Base-by-base conservation (phyloP, 208 protist genomes). In the Crithidia expoeki region DNA sequence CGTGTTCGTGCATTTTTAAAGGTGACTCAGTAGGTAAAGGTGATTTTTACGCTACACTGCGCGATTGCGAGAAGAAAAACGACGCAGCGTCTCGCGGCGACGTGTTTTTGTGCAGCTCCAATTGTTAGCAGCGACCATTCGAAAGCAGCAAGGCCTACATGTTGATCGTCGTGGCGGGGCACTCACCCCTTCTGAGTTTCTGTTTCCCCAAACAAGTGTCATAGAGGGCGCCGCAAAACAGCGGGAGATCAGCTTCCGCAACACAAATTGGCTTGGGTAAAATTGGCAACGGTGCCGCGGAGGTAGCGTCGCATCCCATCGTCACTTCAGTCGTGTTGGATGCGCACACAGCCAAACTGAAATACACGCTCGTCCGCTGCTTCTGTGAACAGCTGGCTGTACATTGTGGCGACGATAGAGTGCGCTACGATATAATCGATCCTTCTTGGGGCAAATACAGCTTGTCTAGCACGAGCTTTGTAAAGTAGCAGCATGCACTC, bases 401-500 rank as follows among this genome's bases (percentile, higher is more conserved):
- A n/a, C n/a, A n/a, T n/a, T n/a, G n/a, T n/a, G n/a, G n/a, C n/a
- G n/a, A n/a, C n/a, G n/a, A n/a, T n/a, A n/a, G n/a, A n/a, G n/a
- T n/a, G n/a, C n/a, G n/a, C n/a, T n/a, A n/a, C n/a, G n/a, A n/a
- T n/a, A n/a, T n/a, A n/a, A n/a, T n/a, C n/a, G n/a, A n/a, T n/a
- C n/a, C n/a, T n/a, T n/a, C n/a, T n/a, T n/a, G n/a, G n/a, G n/a
- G n/a, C 3, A 17, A n/a, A 17, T 70, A 52, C 50, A 9, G 19
- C 25, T 30, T 70, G 21, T 12, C 25, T 0, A 21, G 44, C 52
- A 40, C 9, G 7, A 70, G 64, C 25, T 70, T 70, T 40, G 4
- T 70, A 52, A 58, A 60, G 52, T 52, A 52, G 28, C 64, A 70
- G n/a, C n/a, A n/a, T n/a, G n/a, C n/a, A n/a, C n/a, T n/a, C n/a